A percentile compares a stretch with the other conserved stretches of the same genome.
Conservation (phyloP, 2,329 filamentous ascomycete species). For the Fusarium nematophilum region DNA sequence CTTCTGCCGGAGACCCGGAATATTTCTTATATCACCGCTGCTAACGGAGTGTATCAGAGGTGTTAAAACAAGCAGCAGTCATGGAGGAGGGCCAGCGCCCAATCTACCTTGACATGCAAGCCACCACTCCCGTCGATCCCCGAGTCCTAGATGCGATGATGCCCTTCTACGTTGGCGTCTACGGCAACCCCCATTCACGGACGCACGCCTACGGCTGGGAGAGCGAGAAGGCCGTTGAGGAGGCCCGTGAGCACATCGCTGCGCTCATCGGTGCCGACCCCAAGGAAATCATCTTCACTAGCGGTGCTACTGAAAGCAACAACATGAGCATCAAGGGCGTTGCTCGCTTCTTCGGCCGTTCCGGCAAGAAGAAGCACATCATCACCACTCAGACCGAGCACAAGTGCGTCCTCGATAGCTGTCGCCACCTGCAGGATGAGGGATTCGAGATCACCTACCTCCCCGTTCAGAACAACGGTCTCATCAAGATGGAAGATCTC, state of each 20-base stretch:
- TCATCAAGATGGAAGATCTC: slow-evolving; percentile 85
- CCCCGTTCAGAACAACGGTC: slow-evolving; percentile 86
- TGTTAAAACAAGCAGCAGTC: slow-evolving; percentile 90
- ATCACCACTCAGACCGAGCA: slow-evolving; percentile 98
- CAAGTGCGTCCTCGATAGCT: slow-evolving; percentile 98
- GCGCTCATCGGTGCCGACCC: slow-evolving; percentile 90
- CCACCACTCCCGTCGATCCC: slow-evolving; percentile 94
- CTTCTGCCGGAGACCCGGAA: neutral
- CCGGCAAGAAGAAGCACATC: slow-evolving; percentile 97
- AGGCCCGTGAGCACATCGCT: slow-evolving; percentile 85
- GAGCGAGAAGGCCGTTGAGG: slow-evolving; percentile 92
- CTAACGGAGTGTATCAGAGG: slow-evolving; percentile 59
- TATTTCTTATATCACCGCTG: neutral
- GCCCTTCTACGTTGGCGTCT: slow-evolving; percentile 91
- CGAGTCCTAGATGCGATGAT: slow-evolving; percentile 97
- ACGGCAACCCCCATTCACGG: slow-evolving; percentile 96
- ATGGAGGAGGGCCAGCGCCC: slow-evolving; percentile 94
- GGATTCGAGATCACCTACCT: slow-evolving; percentile 98
- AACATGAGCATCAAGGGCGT: slow-evolving; percentile 99
- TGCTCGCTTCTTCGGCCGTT: slow-evolving; percentile 91
- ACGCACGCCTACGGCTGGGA: slow-evolving; percentile 99
- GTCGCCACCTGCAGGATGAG: slow-evolving; percentile 94
- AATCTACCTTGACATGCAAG: slow-evolving; percentile 98
- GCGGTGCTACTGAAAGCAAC: slow-evolving; percentile 97
- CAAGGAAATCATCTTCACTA: slow-evolving; percentile 99